phyloP scores from a whole-genome alignment of 1,139 yeast species.

The Diutina rugosa region DNA sequence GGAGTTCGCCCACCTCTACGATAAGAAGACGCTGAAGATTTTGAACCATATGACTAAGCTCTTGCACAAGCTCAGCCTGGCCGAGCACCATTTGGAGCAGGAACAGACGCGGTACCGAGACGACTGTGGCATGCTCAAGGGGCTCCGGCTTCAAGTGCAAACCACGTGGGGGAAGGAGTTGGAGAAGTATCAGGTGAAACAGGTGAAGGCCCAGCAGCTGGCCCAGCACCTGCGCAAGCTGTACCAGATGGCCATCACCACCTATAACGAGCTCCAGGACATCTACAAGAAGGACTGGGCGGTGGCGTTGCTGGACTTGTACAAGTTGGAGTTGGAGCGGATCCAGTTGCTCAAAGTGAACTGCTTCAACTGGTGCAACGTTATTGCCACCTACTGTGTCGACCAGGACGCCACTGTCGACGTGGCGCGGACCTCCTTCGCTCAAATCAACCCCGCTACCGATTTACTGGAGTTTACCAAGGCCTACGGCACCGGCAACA shows the following conservation, averaged over 20 bases:
- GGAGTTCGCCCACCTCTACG: constrained; percentile 18
- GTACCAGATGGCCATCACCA: constrained; percentile 46
- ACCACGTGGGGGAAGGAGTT: constrained; percentile 71
- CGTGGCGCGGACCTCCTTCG: constrained; percentile 51
- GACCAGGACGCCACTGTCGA: constrained; percentile 70
- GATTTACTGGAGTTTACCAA: constrained; percentile 49
- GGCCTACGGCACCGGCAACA: constrained; percentile 54
- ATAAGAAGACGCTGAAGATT: constrained; percentile 19
- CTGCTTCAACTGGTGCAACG: constrained; percentile 74
- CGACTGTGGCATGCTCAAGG: constrained; percentile 47
- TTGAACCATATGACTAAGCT: constrained; percentile 26
- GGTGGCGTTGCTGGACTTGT: constrained; percentile 51
- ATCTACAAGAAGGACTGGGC: constrained; percentile 77
- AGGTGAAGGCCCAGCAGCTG: constrained; percentile 39
- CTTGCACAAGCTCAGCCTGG: constrained; percentile 14
- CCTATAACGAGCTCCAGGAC: constrained; percentile 54
- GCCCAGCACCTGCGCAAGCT: constrained; percentile 39
- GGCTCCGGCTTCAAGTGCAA: constrained; percentile 49
- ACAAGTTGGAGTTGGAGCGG: constrained; percentile 67
- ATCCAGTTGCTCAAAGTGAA: constrained; percentile 64
- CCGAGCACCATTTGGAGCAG: constrained; percentile 23
- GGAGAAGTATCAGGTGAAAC: constrained; percentile 51
- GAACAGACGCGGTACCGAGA: constrained; percentile 41
- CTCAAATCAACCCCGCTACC: constrained; percentile 48
- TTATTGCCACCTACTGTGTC: constrained; percentile 65